Percentiles rank a stretch among this genome's conserved stretches.
Conservation (phyloP, 2,329 filamentous ascomycete genomes). For the Aspergillus thermomutatus region DNA sequence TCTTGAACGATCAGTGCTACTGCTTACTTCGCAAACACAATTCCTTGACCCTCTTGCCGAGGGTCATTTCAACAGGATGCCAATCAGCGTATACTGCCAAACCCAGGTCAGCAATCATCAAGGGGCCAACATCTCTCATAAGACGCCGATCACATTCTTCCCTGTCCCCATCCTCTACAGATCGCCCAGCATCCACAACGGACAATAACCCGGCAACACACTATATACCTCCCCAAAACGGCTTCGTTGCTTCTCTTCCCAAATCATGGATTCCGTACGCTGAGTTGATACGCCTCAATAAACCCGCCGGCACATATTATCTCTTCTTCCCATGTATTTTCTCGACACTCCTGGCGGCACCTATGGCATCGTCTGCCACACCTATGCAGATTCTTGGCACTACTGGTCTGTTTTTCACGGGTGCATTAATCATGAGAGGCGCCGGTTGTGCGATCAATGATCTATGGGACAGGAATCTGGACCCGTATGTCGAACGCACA, state of each 20-base stretch:
- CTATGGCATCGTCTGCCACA: slow-evolving; percentile 30
- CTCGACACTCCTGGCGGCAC: slow-evolving; percentile 45
- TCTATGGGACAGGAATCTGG: slow-evolving; percentile 52
- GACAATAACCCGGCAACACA: slow-evolving; percentile 21
- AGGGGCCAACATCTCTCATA: neutral
- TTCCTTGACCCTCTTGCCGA: neutral
- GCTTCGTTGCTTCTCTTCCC: slow-evolving; percentile 46
- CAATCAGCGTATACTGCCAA: neutral
- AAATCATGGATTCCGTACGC: slow-evolving; percentile 53
- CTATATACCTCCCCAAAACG: slow-evolving; percentile 46
- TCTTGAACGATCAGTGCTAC: neutral
- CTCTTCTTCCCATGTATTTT: slow-evolving; percentile 53
- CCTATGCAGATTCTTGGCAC: slow-evolving; percentile 37
- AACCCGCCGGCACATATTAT: slow-evolving; percentile 51
- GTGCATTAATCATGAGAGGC: slow-evolving; percentile 50
- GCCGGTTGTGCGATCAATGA: slow-evolving; percentile 57
- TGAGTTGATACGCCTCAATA: slow-evolving; percentile 52
- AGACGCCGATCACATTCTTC: neutral
- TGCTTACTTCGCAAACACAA: neutral
- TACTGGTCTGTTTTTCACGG: slow-evolving; percentile 39
- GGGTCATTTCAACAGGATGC: neutral
- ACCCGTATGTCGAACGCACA: slow-evolving; percentile 51
- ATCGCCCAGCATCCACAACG: neutral
- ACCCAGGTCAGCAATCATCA: neutral
- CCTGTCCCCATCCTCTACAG: neutral